phyloP scores from a whole-genome alignment of 192 early-diverging fungal species.

The Pilaira anomala region DNA sequence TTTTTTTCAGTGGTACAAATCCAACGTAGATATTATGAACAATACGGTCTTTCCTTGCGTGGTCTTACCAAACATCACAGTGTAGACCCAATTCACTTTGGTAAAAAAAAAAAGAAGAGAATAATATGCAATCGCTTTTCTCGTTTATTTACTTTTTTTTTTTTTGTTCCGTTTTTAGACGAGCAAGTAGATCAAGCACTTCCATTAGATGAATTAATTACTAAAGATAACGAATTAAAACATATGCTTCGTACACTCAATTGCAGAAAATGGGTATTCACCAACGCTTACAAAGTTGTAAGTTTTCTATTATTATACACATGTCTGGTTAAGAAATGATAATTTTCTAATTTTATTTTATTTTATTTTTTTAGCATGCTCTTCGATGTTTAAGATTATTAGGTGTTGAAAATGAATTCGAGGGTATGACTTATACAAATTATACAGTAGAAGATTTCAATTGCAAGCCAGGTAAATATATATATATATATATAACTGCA shows the following conservation, averaged over 20 bases:
- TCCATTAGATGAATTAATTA: slow-evolving; percentile 61
- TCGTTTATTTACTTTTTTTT: not conserved
- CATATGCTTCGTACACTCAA: slow-evolving; percentile 53
- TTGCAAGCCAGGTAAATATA: slow-evolving; percentile 60
- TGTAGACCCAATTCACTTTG: slow-evolving; percentile 65
- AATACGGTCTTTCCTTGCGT: slow-evolving; percentile 71
- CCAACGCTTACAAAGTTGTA: slow-evolving; percentile 69
- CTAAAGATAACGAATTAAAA: slow-evolving; percentile 57
- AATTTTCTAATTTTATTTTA: not conserved
- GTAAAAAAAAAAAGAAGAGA: slow-evolving; percentile 9
- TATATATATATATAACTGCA: not conserved
- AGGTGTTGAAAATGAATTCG: slow-evolving; percentile 68
- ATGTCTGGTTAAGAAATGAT: not conserved
- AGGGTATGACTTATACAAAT: slow-evolving; percentile 73
- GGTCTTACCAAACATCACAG: slow-evolving; percentile 68
- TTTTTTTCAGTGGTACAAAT: slow-evolving; percentile 35
- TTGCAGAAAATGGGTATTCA: slow-evolving; percentile 72
- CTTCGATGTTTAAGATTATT: slow-evolving; percentile 60
- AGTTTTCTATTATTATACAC: slow-evolving; percentile 13
- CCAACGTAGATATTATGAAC: slow-evolving; percentile 58
- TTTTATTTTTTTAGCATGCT: slow-evolving; percentile 52
- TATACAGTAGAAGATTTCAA: slow-evolving; percentile 64
- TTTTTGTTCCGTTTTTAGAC: slow-evolving; percentile 23
- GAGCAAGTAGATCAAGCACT: slow-evolving; percentile 65
- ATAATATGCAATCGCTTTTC: slow-evolving; percentile 2